phyloP scores from a whole-genome alignment of 768 basidiomycete genomes.

The Tricholoma hemisulphureum region DNA sequence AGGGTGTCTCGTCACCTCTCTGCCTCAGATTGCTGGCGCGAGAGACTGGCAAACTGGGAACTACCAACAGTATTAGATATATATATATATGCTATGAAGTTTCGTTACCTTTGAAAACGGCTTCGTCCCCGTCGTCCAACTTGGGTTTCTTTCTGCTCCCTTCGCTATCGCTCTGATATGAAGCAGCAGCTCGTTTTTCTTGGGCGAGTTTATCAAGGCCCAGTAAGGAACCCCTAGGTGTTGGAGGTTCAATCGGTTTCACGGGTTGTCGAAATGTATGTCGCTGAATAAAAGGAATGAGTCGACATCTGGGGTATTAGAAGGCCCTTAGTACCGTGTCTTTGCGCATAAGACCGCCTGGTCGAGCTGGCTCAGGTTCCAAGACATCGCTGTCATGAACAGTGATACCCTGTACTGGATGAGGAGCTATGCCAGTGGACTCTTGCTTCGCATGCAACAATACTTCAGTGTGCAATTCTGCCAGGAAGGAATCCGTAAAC shows the following conservation, averaged over 20 bases:
- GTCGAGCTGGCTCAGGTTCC: slow-evolving; percentile 72
- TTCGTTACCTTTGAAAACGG: slow-evolving; percentile 82
- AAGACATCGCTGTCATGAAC: slow-evolving; percentile 81
- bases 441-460: slow-evolving; percentile 69
- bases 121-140: slow-evolving; percentile 60
- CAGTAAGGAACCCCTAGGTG: slow-evolving; percentile 75
- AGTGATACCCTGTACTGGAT: slow-evolving; percentile 72
- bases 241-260: slow-evolving; percentile 70
- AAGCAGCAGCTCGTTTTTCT: slow-evolving; percentile 75
- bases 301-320: neutral
- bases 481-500: slow-evolving; percentile 76
- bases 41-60: slow-evolving; percentile 69
- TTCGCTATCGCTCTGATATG: slow-evolving; percentile 37
- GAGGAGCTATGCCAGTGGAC: slow-evolving; percentile 48
- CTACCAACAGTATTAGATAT: slow-evolving; percentile 40
- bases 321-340: slow-evolving; percentile 49
- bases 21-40: slow-evolving; percentile 61
- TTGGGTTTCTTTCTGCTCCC: slow-evolving; percentile 66
- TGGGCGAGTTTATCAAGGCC: slow-evolving; percentile 87
- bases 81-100: neutral
- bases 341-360: slow-evolving; percentile 74
- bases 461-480: slow-evolving; percentile 79
- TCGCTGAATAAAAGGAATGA: slow-evolving; percentile 40
- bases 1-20: slow-evolving; percentile 87
- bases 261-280: slow-evolving; percentile 81